Conservation (phyloP, 768 basidiomycete species). For the Psilocybe subaeruginosa region DNA sequence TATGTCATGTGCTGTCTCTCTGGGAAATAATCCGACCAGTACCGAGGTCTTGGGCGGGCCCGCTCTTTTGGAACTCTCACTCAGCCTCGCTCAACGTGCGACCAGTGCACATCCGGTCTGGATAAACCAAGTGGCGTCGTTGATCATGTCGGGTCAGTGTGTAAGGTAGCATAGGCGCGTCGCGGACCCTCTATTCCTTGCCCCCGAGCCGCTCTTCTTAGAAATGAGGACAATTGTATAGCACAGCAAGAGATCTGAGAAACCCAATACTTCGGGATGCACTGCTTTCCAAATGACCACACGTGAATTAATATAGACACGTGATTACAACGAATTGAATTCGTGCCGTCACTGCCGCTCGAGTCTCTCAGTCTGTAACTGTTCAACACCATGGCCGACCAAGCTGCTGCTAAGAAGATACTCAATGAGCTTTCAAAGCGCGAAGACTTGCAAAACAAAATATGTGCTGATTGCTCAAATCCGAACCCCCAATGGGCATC, state of each 20-base stretch:
- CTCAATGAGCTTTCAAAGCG: conserved; percentile 77
- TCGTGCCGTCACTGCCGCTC: not conserved
- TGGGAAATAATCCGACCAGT: conserved; percentile 15
- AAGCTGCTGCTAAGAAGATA: conserved; percentile 66
- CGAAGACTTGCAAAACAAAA: conserved; percentile 73
- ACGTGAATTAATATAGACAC: conserved; percentile 1
- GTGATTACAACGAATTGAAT: not conserved
- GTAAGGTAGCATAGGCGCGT: not conserved
- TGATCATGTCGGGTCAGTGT: no score
- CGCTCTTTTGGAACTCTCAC: conserved; percentile 26
- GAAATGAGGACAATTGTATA: not conserved
- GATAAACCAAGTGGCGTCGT: no score
- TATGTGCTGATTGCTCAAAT: conserved; percentile 81
- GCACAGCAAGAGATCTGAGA: not conserved
- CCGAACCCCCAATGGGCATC: conserved; percentile 98
- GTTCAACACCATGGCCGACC: conserved; percentile 50
- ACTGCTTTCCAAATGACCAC: not conserved
- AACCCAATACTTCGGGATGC: conserved; percentile 14
- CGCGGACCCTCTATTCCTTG: not conserved
- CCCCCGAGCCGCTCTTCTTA: not conserved
- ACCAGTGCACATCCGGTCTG: not conserved
- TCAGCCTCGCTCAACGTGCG: not conserved
- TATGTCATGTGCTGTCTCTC: conserved; percentile 10
- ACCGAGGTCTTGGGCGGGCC: conserved; percentile 28
- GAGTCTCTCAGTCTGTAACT: not conserved